These are phyloP conservation scores for Magnaporthales sp. DNA, from an alignment of 2,329 filamentous ascomycete genomes.

Conservation along the genomic window DNA sequence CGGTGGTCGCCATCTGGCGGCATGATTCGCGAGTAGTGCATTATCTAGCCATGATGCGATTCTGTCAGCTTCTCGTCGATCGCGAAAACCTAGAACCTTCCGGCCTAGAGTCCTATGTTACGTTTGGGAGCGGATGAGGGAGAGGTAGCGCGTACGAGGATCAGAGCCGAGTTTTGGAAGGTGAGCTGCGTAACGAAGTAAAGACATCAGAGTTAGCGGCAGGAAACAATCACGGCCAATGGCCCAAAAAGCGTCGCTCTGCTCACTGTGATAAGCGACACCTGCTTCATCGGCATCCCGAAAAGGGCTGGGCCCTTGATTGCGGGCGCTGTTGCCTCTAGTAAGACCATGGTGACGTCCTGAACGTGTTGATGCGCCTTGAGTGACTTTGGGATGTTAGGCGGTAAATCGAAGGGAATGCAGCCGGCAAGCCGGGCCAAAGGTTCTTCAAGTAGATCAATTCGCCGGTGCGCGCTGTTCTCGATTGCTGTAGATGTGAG, in stretches of 20 bases:
- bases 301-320: slow-evolving; percentile 35
- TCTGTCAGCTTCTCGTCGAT: slow-evolving; percentile 1
- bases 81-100: neutral
- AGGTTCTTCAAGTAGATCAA: neutral
- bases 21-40: slow-evolving; percentile 95
- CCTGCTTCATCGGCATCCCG: slow-evolving; percentile 59
- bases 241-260: neutral
- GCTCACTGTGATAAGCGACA: slow-evolving; percentile 56
- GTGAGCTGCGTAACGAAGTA: slow-evolving; percentile 47
- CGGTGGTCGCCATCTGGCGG: slow-evolving; percentile 72
- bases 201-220: slow-evolving; percentile 11
- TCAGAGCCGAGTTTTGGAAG: slow-evolving; percentile 71
- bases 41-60: slow-evolving; percentile 46
- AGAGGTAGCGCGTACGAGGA: slow-evolving; percentile 43
- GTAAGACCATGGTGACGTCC: slow-evolving; percentile 28
- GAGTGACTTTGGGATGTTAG: neutral
- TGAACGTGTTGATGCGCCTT: neutral
- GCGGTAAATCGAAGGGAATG: neutral
- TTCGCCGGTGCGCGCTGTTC: neutral
- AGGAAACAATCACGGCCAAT: neutral
- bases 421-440: neutral
- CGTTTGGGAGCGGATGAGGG: neutral
- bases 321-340: slow-evolving; percentile 26
- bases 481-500: neutral
- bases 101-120: too few relatives aligned